Conservation (phyloP, 768 basidiomycete species). For the Plicaturopsis crispa region DNA sequence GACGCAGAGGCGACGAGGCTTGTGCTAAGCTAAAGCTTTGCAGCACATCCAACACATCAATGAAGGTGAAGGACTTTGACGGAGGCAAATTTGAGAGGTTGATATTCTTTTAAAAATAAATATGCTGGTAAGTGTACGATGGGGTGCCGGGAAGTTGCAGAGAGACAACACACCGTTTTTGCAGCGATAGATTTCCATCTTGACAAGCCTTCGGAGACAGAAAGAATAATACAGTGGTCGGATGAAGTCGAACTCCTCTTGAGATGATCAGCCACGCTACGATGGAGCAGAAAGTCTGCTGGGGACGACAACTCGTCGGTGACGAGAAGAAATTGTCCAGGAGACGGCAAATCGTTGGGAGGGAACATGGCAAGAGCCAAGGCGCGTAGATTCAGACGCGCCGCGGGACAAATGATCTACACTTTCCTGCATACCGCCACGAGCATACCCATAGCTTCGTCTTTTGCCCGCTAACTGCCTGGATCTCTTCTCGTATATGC, state of each 20-base stretch:
- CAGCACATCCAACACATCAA: constrained; percentile 42
- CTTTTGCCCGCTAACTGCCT: too few relatives aligned
- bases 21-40: constrained; percentile 12
- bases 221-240: constrained; percentile 40
- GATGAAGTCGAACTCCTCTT: constrained; percentile 29
- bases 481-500: too few relatives aligned
- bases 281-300: constrained; percentile 66
- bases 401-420: too few relatives aligned
- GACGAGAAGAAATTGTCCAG: constrained; percentile 48
- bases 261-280: constrained; percentile 39
- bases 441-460: too few relatives aligned
- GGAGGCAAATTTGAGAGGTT: constrained; percentile 23
- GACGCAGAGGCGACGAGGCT: constrained; percentile 23
- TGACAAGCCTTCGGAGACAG: constrained; percentile 46
- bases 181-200: constrained; percentile 59
- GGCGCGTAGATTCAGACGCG: too few relatives aligned
- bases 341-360: constrained; percentile 37
- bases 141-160: background rate
- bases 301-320: constrained; percentile 68
- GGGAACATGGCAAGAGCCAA: constrained; percentile 50
- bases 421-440: too few relatives aligned
- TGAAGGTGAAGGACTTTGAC: constrained; percentile 37
- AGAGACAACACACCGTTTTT: constrained; percentile 45
- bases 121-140: background rate
- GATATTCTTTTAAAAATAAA: constrained; percentile 16